phyloP scores from a whole-genome alignment of 129 eudicot species.

The Gnaphalium uliginosum region DNA sequence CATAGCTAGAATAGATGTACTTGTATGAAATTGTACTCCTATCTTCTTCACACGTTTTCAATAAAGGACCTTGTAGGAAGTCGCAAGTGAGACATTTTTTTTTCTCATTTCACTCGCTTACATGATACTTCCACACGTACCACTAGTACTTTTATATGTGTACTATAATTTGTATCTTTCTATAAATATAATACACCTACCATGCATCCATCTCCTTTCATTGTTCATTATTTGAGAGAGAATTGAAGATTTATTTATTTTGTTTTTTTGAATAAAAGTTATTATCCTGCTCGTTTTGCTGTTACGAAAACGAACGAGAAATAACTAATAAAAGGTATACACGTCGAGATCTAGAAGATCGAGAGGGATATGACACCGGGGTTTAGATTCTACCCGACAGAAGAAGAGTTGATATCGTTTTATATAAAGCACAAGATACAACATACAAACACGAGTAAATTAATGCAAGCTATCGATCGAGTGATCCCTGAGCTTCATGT shows the following conservation, averaged over 20 bases:
- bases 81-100: not conserved
- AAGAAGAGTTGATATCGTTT: slow-evolving; percentile 67
- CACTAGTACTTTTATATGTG: not conserved
- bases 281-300: not conserved
- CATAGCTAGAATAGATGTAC: not conserved
- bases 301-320: not conserved
- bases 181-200: not conserved
- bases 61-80: not conserved
- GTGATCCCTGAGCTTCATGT: slow-evolving; percentile 47
- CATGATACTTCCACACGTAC: not conserved
- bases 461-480: slow-evolving; percentile 25
- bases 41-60: not conserved
- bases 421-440: slow-evolving; percentile 56
- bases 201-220: not conserved
- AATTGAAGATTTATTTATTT: not conserved
- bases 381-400: slow-evolving; percentile 80
- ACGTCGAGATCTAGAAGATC: not conserved
- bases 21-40: not conserved
- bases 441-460: not conserved
- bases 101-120: slow-evolving; percentile 10
- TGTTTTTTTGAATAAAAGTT: not conserved
- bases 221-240: not conserved
- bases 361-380: slow-evolving; percentile 20
- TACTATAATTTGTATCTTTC: not conserved
- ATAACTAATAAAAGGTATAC: not conserved